phyloP scores from a whole-genome alignment of 306 rosid genomes.

The Chamaecrista fasciculata region DNA sequence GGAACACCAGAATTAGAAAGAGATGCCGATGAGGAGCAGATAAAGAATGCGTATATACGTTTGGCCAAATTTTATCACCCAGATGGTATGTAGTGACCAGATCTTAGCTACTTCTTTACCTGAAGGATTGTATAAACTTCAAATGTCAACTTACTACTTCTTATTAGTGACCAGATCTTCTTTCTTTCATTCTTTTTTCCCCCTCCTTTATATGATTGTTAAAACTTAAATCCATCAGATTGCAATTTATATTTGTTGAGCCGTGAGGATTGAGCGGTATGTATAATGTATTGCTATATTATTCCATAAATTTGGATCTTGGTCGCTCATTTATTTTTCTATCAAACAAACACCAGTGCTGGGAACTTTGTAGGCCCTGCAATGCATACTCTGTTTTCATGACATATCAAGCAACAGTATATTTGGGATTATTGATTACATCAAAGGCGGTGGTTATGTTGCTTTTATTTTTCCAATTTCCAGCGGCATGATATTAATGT shows the following conservation, averaged over 20 bases:
- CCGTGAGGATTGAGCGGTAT: not conserved
- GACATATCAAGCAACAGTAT: not conserved
- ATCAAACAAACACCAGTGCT: not conserved
- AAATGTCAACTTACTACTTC: not conserved
- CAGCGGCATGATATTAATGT: conserved; percentile 2
- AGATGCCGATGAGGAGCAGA: conserved; percentile 83
- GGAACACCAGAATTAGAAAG: conserved; percentile 67
- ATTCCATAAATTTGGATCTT: not conserved
- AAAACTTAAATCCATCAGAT: not conserved
- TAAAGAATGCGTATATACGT: conserved; percentile 82
- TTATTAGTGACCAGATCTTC: conserved; percentile 11
- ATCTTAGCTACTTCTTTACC: conserved; percentile 12
- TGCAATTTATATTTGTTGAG: not conserved
- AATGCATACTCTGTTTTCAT: not conserved
- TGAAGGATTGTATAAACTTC: conserved; percentile 2
- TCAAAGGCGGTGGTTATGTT: not conserved
- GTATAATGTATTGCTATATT: not conserved
- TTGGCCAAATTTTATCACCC: conserved; percentile 97
- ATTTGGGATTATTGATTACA: not conserved
- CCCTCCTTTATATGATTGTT: not conserved
- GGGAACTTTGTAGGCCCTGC: not conserved
- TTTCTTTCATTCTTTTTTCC: not conserved
- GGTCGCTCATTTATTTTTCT: not conserved
- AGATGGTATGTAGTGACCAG: conserved; percentile 72
- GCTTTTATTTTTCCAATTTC: not conserved